Base-by-base conservation (phyloP, 371 early-diverging fungal species). In the Rhizomucor pusillus region DNA sequence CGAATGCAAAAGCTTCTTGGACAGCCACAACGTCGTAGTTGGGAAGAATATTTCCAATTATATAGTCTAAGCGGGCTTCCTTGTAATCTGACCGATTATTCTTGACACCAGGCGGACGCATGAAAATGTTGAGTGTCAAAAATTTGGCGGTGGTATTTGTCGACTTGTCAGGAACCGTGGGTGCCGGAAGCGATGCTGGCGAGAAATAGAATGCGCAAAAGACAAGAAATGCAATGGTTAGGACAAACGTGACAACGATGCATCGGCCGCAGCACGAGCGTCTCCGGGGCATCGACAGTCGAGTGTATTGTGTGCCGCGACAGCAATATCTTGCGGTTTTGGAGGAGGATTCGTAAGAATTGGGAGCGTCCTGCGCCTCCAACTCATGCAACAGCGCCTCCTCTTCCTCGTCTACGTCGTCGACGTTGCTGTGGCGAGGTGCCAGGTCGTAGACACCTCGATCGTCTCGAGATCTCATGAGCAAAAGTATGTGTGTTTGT, bases 1-100 rank as follows among this genome's bases (percentile, higher is more conserved):
- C 89, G 63, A 81, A 90, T 13, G 85, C 84, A 73, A 90, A 94
- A 49, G 89, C 80, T 63, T 94, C 95, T 67, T 94, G 92, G 47
- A 94, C 63, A 12, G 83, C 75, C 14, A 94, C 80, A 10, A 94
- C 73, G 59, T 93, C 93, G 65, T 88, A 93, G 10, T 69, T 45
- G 9, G 79, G 78, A 35, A 94, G 65, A 14, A 86, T 66, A 39
- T 79, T 59, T 7, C 77, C 57, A 19, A 84, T 78, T 54, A 93
- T 85, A 44, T 80, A 81, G 43, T 76, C 75, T 39, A 93, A 65
- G 7, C 93, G 79, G 14, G 69, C 80, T 44, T 86, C 78, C 66
- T 94, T 93, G 72, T 81, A 86, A 65, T 93, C 94, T 34, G 81
- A 74, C 19, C 67, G 66, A 64, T 88, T 84, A 61, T 81, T 88